Base-by-base conservation (phyloP, 2,329 filamentous ascomycete genomes). In the Torrubiellomyces zombiae region DNA sequence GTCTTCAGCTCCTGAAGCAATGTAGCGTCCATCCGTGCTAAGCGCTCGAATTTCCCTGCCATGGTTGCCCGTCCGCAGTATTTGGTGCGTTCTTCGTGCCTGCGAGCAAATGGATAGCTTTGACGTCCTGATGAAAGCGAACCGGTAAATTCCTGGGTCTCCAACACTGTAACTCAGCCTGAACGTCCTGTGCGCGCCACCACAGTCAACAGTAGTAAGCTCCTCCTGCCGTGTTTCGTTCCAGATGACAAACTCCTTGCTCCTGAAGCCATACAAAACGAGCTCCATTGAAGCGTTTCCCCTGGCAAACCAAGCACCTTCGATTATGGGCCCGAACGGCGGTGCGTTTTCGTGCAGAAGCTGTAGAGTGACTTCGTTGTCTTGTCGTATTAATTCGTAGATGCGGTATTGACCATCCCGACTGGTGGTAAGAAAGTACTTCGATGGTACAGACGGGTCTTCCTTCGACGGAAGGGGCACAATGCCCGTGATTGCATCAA, bases 131-230 rank as follows among this genome's bases (percentile, higher is more conserved):
- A 76, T 86, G 63, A 79, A 94, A 1, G 79, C 63, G 30, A 92
- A 72, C 14, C 58, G 50, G 20, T 60, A 38, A 1, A 38, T 40
- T 10, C 45, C 44, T 6, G 40, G 32, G 10, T 56, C 32, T 35
- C 26, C 28, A 14, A 43, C 32, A 29, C 44, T 36, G 28, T 50
- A 47, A 14, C 32, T 32, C 25, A 53, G 33, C n/a, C 68, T 64
- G 61, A 82, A 94, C 16, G 65, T 73, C 27, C 86, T 67, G 42
- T 93, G 82, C 0, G 73, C 74, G 17, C 86, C 86, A 28, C 85
- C 86, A 42, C 86, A 94, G 24, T 83, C 73, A 16, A 92, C 60
- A 1, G 59, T 62, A 27, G 75, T 66, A 10, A 86, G 48, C 38
- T 86, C 76, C 28, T 69, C 63, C 30, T 80, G 71, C 2, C 56